Conservation (phyloP, 495 filamentous ascomycete genomes). For the Neurospora sp. region DNA sequence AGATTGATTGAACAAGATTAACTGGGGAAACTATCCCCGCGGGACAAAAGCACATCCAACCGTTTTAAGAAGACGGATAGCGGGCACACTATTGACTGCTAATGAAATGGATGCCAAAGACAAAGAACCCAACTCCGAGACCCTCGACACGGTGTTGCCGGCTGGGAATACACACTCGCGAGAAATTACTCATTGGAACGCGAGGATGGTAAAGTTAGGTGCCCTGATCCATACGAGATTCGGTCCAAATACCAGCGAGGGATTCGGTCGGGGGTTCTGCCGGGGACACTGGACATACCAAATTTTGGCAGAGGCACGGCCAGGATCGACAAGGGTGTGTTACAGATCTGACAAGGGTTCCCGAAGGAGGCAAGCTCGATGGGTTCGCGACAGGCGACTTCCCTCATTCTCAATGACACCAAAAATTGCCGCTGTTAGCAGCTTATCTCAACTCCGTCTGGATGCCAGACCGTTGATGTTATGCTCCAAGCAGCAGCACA, state of each 20-base stretch:
- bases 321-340: conserved; percentile 23
- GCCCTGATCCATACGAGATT: background rate
- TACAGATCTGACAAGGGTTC: conserved; percentile 22
- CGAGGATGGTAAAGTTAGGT: background rate
- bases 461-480: background rate
- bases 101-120: background rate
- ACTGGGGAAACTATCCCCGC: background rate
- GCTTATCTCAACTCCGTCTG: background rate
- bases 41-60: background rate
- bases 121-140: conserved; percentile 1
- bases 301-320: conserved; percentile 21
- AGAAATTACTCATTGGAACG: background rate
- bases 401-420: background rate
- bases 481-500: background rate
- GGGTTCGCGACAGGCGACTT: background rate
- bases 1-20: background rate
- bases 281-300: conserved; percentile 1
- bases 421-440: background rate
- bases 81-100: background rate
- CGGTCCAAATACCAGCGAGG: conserved; percentile 14
- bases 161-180: conserved; percentile 1
- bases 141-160: conserved; percentile 3
- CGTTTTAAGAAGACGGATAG: background rate
- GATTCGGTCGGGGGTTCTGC: conserved; percentile 3
- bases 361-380: conserved; percentile 4